Percentiles rank a stretch among this genome's conserved stretches.
Evolutionary conservation across 495 filamentous ascomycete genomes (phyloP).

Genomic region (Polyplosphaeria fusca): DNA sequence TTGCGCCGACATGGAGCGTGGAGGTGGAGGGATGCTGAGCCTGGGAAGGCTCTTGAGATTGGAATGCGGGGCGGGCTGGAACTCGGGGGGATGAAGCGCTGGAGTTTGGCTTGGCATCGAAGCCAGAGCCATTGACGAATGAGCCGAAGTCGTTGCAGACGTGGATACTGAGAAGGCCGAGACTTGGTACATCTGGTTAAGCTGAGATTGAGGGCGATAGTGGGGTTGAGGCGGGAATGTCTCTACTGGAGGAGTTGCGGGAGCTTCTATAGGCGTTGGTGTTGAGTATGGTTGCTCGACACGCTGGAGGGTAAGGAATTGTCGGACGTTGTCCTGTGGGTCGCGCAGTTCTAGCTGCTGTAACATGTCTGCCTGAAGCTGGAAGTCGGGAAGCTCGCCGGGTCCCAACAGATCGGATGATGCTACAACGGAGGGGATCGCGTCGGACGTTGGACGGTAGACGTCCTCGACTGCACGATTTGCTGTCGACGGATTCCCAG

Average conservation of each 20-base stretch:
- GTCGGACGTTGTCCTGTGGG: conserved; percentile 85
- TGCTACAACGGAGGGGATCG: conserved; percentile 75
- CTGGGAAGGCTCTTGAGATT: conserved; percentile 40
- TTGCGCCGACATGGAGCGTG: conserved; percentile 35
- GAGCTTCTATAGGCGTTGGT: conserved; percentile 33
- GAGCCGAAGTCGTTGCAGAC: conserved; percentile 11
- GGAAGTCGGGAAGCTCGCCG: conserved; percentile 55
- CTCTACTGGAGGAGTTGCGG: conserved; percentile 36
- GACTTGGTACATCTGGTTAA: conserved; percentile 12
- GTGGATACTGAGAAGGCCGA: conserved; percentile 26
- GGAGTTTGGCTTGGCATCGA: conserved; percentile 3
- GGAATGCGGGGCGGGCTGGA: conserved; percentile 31
- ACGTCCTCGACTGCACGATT: conserved; percentile 47
- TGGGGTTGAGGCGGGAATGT: conserved; percentile 44
- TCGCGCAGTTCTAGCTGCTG: conserved; percentile 65
- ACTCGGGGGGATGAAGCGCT: conserved; percentile 25
- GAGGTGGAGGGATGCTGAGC: conserved; percentile 40
- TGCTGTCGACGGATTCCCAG: conserved; percentile 66
- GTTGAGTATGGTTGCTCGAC: conserved; percentile 48
- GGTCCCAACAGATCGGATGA: conserved; percentile 86
- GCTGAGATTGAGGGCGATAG: conserved; percentile 12
- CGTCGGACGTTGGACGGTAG: conserved; percentile 57
- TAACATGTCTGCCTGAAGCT: conserved; percentile 68
- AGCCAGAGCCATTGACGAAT: conserved; percentile 3
- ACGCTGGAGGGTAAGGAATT: conserved; percentile 80